These are phyloP conservation scores for Lepidopterella palustris DNA, from an alignment of 495 filamentous ascomycete species.

Conservation along the genomic window DNA sequence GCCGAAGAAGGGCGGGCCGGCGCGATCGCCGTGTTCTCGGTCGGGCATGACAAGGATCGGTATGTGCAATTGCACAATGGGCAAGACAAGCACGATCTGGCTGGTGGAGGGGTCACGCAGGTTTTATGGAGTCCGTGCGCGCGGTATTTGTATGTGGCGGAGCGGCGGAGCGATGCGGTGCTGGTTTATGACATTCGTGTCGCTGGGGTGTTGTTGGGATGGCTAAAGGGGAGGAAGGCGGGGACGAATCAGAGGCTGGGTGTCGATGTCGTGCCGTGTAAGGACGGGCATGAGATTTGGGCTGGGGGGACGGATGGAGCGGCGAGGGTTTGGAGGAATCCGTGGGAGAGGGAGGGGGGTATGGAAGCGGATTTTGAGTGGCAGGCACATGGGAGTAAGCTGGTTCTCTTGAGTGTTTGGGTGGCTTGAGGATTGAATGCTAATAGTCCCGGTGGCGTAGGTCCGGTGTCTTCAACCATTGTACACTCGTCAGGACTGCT, in stretches of 20 bases:
- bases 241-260: slow-evolving; percentile 70
- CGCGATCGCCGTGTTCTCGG: slow-evolving; percentile 59
- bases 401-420: background rate
- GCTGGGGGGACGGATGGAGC: slow-evolving; percentile 73
- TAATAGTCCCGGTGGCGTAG: background rate
- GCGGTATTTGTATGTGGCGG: slow-evolving; percentile 80
- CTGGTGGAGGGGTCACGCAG: slow-evolving; percentile 67
- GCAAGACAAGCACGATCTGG: slow-evolving; percentile 34
- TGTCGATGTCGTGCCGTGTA: slow-evolving; percentile 54
- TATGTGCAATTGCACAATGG: no score
- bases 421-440: background rate
- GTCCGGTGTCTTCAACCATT: background rate
- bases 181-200: slow-evolving; percentile 80
- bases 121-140: slow-evolving; percentile 77
- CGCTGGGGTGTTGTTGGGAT: slow-evolving; percentile 59
- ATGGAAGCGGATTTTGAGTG: slow-evolving; percentile 28
- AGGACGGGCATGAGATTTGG: slow-evolving; percentile 67
- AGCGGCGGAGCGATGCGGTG: slow-evolving; percentile 67
- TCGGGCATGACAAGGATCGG: slow-evolving; percentile 31
- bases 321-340: slow-evolving; percentile 67
- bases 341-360: slow-evolving; percentile 40
- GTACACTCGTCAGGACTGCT: background rate
- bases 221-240: slow-evolving; percentile 63
- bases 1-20: slow-evolving; percentile 59
- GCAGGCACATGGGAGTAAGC: slow-evolving; percentile 34